Percentiles rank a stretch among this genome's conserved stretches.
Conservation (phyloP, 495 filamentous ascomycete genomes). For the Penicillium subrubescens region DNA sequence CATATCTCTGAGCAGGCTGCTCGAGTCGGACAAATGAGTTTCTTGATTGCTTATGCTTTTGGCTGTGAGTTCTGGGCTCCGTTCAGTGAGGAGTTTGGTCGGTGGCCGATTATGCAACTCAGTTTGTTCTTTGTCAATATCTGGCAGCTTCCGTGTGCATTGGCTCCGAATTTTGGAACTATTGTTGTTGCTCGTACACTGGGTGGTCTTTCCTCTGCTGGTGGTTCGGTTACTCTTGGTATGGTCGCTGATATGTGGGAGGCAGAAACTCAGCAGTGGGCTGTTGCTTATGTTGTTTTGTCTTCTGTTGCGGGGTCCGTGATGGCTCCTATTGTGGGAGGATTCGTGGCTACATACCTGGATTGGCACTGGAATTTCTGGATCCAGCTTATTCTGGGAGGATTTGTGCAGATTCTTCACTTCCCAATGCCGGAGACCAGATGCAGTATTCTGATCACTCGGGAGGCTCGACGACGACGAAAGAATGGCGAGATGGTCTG, state of each 20-base stretch:
- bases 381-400: slow-evolving; percentile 79
- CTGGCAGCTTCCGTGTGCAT: slow-evolving; percentile 70
- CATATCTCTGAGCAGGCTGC: slow-evolving; percentile 64
- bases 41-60: slow-evolving; percentile 74
- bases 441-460: slow-evolving; percentile 66
- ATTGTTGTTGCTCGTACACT: slow-evolving; percentile 66
- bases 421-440: slow-evolving; percentile 69
- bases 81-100: slow-evolving; percentile 78
- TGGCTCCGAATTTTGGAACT: slow-evolving; percentile 70
- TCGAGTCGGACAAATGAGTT: slow-evolving; percentile 67
- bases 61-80: slow-evolving; percentile 85
- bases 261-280: slow-evolving; percentile 62
- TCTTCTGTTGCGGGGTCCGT: slow-evolving; percentile 77
- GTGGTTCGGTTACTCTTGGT: slow-evolving; percentile 79
- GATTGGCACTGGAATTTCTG: slow-evolving; percentile 78
- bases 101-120: slow-evolving; percentile 71
- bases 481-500: slow-evolving; percentile 58
- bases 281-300: slow-evolving; percentile 75
- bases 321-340: slow-evolving; percentile 77
- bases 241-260: slow-evolving; percentile 88
- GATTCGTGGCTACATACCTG: slow-evolving; percentile 67
- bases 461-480: slow-evolving; percentile 64
- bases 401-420: slow-evolving; percentile 64
- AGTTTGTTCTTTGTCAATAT: slow-evolving; percentile 73
- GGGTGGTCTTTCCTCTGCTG: slow-evolving; percentile 73